Conservation (phyloP, 192 early-diverging fungal genomes). For the Podochytrium sp. region DNA sequence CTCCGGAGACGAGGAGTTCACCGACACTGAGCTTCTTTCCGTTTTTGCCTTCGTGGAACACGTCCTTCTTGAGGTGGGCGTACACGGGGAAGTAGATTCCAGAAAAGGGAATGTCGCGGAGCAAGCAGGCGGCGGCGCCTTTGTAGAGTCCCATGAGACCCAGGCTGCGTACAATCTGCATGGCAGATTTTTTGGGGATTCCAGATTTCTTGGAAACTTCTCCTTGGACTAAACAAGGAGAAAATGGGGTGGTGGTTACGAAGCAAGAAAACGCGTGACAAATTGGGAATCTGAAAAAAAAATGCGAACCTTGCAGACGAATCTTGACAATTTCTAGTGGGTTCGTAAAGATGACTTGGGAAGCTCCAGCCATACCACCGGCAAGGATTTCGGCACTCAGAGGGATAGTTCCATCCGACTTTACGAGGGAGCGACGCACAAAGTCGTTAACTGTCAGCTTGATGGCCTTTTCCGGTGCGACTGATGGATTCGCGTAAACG, state of each 20-base stretch:
- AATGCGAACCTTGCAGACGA: conserved; percentile 76
- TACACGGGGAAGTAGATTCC: conserved; percentile 97
- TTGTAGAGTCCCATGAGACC: conserved; percentile 94
- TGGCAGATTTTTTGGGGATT: conserved; percentile 68
- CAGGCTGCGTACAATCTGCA: conserved; percentile 86
- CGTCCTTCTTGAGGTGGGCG: conserved; percentile 93
- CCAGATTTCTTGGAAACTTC: conserved; percentile 56
- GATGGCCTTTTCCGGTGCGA: conserved; percentile 98
- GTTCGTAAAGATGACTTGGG: conserved; percentile 85
- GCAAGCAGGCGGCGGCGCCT: conserved; percentile 88
- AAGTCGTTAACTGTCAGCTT: conserved; percentile 97
- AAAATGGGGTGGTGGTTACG: not conserved
- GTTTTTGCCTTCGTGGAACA: conserved; percentile 83
- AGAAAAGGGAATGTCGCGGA: conserved; percentile 96
- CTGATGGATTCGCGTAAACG: conserved; percentile 50
- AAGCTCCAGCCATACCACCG: conserved; percentile 80
- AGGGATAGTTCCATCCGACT: conserved; percentile 75
- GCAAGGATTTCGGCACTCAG: conserved; percentile 82
- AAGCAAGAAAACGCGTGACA: not conserved
- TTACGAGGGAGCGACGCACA: conserved; percentile 70
- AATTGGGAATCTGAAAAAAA: not conserved
- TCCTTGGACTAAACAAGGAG: conserved; percentile 46
- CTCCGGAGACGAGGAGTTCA: conserved; percentile 83
- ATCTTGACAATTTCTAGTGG: conserved; percentile 99
- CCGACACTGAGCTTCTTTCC: conserved; percentile 65